phyloP scores from a whole-genome alignment of 345 rosid genomes.

The Murraya paniculata region DNA sequence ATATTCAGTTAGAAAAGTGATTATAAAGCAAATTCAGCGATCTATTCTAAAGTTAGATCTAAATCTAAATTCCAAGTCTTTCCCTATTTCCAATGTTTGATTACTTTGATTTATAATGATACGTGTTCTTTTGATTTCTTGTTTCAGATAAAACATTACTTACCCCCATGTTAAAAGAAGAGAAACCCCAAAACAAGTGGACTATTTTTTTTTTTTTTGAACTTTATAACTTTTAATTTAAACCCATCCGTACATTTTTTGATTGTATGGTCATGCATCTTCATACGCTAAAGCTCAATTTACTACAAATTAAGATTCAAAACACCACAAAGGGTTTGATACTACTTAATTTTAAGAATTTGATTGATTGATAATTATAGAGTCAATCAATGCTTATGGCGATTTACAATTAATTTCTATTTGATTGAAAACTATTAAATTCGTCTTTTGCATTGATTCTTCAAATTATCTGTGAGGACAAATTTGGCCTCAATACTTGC shows the following conservation, averaged over 20 bases:
- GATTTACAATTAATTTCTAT: too few species aligned
- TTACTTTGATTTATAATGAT: slow-evolving; percentile 20
- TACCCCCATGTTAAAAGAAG: slow-evolving; percentile 35
- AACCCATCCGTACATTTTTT: not conserved
- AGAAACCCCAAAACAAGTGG: slow-evolving; percentile 10
- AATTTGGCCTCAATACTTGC: too few species aligned
- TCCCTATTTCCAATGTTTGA: slow-evolving; percentile 54
- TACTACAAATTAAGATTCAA: too few species aligned
- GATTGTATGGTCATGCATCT: not conserved
- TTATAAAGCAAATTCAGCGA: slow-evolving; percentile 41
- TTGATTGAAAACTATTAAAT: too few species aligned
- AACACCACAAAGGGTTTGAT: too few species aligned
- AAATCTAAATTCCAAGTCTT: slow-evolving; percentile 43
- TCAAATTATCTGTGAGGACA: too few species aligned
- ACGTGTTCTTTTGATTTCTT: slow-evolving; percentile 33
- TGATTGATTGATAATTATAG: too few species aligned
- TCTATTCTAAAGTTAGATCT: slow-evolving; percentile 40
- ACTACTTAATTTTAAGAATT: too few species aligned
- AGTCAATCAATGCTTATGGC: too few species aligned
- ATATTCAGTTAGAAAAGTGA: slow-evolving; percentile 33
- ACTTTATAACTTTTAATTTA: not conserved
- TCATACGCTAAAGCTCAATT: too few species aligned
- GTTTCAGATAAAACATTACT: slow-evolving; percentile 21
- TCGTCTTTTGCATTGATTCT: too few species aligned
- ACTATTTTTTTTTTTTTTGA: not conserved